Conservation (phyloP, 495 filamentous ascomycete species). For the Lasiosphaeris hirsuta region DNA sequence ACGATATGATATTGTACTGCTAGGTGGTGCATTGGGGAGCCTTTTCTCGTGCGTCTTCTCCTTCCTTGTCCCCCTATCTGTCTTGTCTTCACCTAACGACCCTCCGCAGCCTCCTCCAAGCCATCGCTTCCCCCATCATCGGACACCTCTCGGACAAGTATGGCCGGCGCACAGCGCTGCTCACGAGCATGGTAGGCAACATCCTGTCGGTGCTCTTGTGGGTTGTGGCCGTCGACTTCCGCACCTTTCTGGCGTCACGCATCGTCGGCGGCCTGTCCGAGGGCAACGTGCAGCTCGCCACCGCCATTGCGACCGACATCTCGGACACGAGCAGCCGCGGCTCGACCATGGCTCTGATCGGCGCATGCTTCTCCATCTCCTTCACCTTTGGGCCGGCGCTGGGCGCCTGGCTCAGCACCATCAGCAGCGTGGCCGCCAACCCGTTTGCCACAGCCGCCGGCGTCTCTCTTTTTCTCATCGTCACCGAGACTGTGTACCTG, state of each 20-base stretch:
- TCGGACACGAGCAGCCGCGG: constrained; percentile 77
- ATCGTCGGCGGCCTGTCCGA: constrained; percentile 92
- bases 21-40: constrained; percentile 90
- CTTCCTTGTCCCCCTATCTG: neutral
- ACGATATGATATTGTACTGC: constrained; percentile 93
- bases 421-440: constrained; percentile 76
- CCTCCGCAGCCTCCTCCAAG: constrained; percentile 64
- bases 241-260: constrained; percentile 88
- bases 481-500: constrained; percentile 84
- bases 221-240: constrained; percentile 89
- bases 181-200: constrained; percentile 94
- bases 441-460: constrained; percentile 89
- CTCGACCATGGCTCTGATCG: constrained; percentile 91
- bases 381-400: constrained; percentile 95
- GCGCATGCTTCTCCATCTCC: constrained; percentile 93
- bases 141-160: constrained; percentile 83
- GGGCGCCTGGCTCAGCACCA: constrained; percentile 74
- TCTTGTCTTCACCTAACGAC: constrained; percentile 8
- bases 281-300: constrained; percentile 94
- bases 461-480: constrained; percentile 76
- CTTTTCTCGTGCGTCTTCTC: constrained; percentile 63
- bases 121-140: constrained; percentile 87
- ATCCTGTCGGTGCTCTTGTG: constrained; percentile 89
- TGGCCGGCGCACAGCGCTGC: constrained; percentile 82
- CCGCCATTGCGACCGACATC: constrained; percentile 95